Conservation (phyloP, 2,329 filamentous ascomycete genomes). For the Calonectria pteridis region DNA sequence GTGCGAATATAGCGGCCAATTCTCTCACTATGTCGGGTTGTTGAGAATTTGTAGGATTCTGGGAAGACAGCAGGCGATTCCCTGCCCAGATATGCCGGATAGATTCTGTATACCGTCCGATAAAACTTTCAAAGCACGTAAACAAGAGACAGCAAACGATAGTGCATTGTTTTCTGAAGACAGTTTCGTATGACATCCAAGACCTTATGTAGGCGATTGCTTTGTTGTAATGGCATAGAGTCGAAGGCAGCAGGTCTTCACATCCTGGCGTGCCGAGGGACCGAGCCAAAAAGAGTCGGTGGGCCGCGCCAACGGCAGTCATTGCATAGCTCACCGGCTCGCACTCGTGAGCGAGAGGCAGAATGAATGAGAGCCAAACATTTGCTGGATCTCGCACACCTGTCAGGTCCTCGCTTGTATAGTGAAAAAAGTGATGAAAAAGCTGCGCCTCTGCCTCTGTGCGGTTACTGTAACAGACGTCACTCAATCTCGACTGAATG, state of each 20-base stretch:
- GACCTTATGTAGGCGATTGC: neutral
- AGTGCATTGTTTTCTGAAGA: neutral
- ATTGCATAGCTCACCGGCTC: neutral
- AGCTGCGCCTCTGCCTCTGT: neutral
- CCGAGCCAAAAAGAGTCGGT: neutral
- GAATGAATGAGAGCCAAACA: neutral
- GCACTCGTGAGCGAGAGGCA: neutral
- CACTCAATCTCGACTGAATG: neutral
- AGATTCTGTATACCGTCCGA: neutral
- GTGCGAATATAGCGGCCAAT: neutral
- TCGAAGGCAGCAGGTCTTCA: neutral
- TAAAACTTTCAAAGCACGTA: neutral
- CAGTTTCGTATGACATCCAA: neutral
- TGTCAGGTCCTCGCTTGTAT: neutral
- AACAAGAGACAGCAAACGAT: neutral
- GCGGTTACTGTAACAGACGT: neutral
- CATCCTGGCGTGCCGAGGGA: neutral
- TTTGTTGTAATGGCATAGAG: neutral
- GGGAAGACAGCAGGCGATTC: neutral
- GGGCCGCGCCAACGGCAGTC: neutral
- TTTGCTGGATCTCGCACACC: neutral
- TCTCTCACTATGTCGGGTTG: neutral
- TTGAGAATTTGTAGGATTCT: too few relatives aligned
- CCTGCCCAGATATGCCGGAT: neutral
- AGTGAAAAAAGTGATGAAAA: neutral